Base-by-base conservation (phyloP, 768 basidiomycete genomes). In the Phylloporus sp. region DNA sequence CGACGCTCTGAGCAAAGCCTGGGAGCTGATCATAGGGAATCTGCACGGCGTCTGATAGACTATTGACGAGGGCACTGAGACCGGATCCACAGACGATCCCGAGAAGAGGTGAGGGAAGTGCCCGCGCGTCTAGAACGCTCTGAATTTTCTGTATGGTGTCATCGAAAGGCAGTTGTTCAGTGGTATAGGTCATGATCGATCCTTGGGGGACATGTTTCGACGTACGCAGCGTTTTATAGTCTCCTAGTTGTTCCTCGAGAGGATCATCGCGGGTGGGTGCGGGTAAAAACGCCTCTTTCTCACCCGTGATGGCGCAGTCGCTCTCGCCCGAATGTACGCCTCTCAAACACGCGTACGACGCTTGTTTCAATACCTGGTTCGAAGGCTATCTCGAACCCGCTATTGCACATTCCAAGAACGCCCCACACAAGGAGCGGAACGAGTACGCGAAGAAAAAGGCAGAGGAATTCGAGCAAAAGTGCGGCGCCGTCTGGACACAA, bases 321-420 rank as follows among this genome's bases (percentile, higher is more conserved):
- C 78, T 97, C 20, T 80, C 86, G 1, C 71, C 80, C 9, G 78
- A 82, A 71, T 98, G 95, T 69, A 96, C 94, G 6, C 84, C 88
- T 0, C 75, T 95, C 48, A 97, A 98, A 66, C 80, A 81, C 42
- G 70, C 80, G 45, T 98, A 96, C 63, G 94, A 98, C 66, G 73
- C 87, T 0, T 98, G 94, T 73, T 98, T 98, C 72, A 96, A 96
- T 59, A 80, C 86, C 8, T 97, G 94, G 95, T 93, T 99, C 57
- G 93, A 96, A 66, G 91, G 90, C 10, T 99, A 97, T 65, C 81
- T 97, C 20, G 86, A 92, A 60, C 92, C 92, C 9, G 82, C 81
- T 9, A 72, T 85, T 15, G 59, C 68, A 22, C 63, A 68, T 26
- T 58, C 73, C 45, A 67, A 73, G 13, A 67, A 68, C 14, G 56